Percentiles rank a stretch among this genome's conserved stretches.
Conservation (phyloP, 2,329 filamentous ascomycete species). For the Colletotrichum eremochloae region DNA sequence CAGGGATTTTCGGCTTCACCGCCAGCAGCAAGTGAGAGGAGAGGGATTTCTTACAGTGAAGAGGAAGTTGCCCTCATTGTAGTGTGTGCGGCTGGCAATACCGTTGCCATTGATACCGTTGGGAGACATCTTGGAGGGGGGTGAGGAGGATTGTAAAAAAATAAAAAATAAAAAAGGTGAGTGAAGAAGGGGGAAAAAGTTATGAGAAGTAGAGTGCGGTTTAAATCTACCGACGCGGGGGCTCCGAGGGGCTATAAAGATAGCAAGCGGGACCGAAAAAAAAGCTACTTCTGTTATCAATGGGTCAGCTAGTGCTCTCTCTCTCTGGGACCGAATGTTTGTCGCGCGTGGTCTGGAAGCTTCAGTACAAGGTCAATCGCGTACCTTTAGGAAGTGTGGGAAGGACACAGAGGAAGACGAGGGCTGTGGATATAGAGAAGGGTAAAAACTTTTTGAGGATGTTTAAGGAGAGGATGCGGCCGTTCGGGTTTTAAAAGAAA, state of each 20-base stretch:
- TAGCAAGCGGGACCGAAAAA: conserved; percentile 30
- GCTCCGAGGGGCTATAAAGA: conserved; percentile 48
- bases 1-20: conserved; percentile 7
- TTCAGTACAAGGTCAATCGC: conserved; percentile 25
- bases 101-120: conserved; percentile 61
- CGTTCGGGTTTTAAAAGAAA: conserved; percentile 43
- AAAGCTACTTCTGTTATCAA: conserved; percentile 31
- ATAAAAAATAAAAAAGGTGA: conserved; percentile 39
- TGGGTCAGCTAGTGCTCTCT: conserved; percentile 21
- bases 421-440: conserved; percentile 21
- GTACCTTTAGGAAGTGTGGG: conserved; percentile 14
- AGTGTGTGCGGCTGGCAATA: conserved; percentile 58
- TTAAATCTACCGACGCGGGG: conserved; percentile 43
- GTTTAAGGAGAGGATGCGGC: conserved; percentile 19
- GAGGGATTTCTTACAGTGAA: conserved; percentile 73
- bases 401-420: conserved; percentile 5
- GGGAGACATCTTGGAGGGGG: conserved; percentile 69
- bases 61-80: conserved; percentile 80
- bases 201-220: conserved; percentile 47
- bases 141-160: conserved; percentile 38
- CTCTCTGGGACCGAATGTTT: conserved; percentile 3
- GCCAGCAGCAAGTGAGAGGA: background rate
- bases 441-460: conserved; percentile 4
- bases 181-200: conserved; percentile 44
- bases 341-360: conserved; percentile 2